Percentiles rank a stretch among this genome's conserved stretches.
Conservation (phyloP, 768 basidiomycete genomes). For the Gymnopilus dilepis region DNA sequence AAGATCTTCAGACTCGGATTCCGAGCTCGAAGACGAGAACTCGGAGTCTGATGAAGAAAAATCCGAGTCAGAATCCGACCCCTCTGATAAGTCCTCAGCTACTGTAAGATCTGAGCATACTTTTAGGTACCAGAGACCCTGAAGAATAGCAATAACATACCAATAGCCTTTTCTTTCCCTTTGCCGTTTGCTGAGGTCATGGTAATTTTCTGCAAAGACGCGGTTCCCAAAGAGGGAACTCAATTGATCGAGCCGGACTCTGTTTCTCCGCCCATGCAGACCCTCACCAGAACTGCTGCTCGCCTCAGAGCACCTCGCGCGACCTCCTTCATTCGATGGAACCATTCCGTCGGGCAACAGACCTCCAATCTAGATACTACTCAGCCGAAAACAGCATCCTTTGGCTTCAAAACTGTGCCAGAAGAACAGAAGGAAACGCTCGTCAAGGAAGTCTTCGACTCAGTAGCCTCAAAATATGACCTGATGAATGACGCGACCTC, state of each 20-base stretch:
- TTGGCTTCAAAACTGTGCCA: slow-evolving; percentile 91
- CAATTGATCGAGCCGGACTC: slow-evolving; percentile 16
- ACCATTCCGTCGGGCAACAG: slow-evolving; percentile 29
- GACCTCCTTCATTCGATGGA: slow-evolving; percentile 18
- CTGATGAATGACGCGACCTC: slow-evolving; percentile 99
- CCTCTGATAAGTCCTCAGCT: slow-evolving; percentile 32
- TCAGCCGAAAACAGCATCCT: slow-evolving; percentile 70
- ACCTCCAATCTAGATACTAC: slow-evolving; percentile 16
- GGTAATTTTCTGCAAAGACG: slow-evolving; percentile 17
- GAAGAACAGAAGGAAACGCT: slow-evolving; percentile 87
- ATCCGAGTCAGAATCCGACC: slow-evolving; percentile 44
- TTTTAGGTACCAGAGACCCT: not conserved
- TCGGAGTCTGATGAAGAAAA: slow-evolving; percentile 25
- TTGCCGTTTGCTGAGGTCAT: slow-evolving; percentile 36
- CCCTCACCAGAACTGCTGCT: slow-evolving; percentile 23
- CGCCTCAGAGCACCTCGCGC: slow-evolving; percentile 23
- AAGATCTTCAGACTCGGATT: slow-evolving; percentile 58
- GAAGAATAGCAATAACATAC: slow-evolving; percentile 24
- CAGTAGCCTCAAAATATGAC: slow-evolving; percentile 94
- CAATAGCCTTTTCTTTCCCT: slow-evolving; percentile 51
- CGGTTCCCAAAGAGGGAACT: slow-evolving; percentile 19
- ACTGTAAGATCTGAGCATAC: slow-evolving; percentile 21
- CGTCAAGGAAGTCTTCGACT: slow-evolving; percentile 93
- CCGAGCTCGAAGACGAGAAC: slow-evolving; percentile 26
- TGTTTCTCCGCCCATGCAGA: slow-evolving; percentile 30